phyloP scores from a whole-genome alignment of 2,329 filamentous ascomycete species.

The Hymenoscyphus albidus region DNA sequence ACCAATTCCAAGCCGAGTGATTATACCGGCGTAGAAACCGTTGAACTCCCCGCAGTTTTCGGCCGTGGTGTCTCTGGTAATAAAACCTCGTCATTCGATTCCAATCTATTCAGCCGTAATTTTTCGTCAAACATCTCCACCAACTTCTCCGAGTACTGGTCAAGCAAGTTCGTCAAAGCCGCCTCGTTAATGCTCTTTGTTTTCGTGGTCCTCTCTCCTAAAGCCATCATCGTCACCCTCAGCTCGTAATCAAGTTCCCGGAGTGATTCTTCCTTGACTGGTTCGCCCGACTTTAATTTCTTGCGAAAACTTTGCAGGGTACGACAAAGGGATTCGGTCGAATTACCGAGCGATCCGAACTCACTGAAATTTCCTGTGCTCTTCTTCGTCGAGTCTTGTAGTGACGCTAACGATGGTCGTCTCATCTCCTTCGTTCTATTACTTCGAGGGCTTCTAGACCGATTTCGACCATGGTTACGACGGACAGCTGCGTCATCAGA shows the following conservation, averaged over 20 bases:
- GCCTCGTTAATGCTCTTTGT: conserved; percentile 52
- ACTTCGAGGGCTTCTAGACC: conserved; percentile 34
- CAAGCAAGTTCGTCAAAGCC: conserved; percentile 60
- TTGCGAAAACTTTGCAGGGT: conserved; percentile 60
- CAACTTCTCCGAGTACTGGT: conserved; percentile 71
- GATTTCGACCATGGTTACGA: conserved; percentile 21
- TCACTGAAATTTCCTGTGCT: conserved; percentile 42
- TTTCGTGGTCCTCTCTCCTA: conserved; percentile 39
- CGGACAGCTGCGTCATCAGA: conserved; percentile 30
- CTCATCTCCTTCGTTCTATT: conserved; percentile 36
- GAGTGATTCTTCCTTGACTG: conserved; percentile 54
- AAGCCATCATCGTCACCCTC: conserved; percentile 57
- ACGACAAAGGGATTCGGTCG: conserved; percentile 61
- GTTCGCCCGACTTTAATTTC: conserved; percentile 54
- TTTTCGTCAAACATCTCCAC: conserved; percentile 71
- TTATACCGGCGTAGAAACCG: background rate
- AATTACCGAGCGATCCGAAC: conserved; percentile 55
- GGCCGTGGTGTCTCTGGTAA: conserved; percentile 17
- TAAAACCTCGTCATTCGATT: conserved; percentile 15
- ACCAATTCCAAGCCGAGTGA: background rate
- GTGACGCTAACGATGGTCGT: conserved; percentile 52
- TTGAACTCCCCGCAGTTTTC: conserved; percentile 27
- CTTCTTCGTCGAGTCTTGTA: conserved; percentile 41
- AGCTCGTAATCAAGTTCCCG: conserved; percentile 62
- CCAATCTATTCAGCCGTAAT: conserved; percentile 45